Conservation (phyloP, 164 flowering plant genomes). For the Nelumbo lutea region DNA sequence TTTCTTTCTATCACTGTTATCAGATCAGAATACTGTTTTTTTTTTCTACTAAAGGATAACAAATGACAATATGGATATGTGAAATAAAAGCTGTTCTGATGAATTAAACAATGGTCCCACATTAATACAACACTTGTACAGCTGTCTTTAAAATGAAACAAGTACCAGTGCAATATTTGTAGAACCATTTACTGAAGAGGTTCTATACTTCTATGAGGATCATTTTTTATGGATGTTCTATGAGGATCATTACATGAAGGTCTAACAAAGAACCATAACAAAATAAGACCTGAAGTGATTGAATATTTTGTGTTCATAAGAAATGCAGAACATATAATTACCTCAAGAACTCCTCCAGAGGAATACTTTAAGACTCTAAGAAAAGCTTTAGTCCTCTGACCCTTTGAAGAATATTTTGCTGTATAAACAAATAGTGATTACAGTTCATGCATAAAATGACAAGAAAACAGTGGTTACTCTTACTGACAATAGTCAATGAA, state of each 20-base stretch:
- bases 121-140: background rate
- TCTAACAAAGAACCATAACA: background rate
- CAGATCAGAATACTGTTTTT: too few relatives aligned
- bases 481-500: background rate
- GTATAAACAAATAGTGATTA: conserved; percentile 28
- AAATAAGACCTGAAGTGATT: background rate
- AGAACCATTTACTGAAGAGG: too few relatives aligned
- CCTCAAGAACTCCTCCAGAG: conserved; percentile 96
- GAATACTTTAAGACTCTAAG: conserved; percentile 90
- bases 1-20: too few relatives aligned
- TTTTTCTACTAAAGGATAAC: too few relatives aligned
- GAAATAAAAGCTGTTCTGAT: too few relatives aligned
- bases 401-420: conserved; percentile 66
- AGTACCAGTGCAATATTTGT: background rate
- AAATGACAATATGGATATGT: too few relatives aligned
- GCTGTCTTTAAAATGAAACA: background rate
- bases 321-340: conserved; percentile 14
- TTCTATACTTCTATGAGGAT: too few relatives aligned
- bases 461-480: background rate
- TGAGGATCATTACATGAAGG: background rate
- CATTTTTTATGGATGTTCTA: background rate
- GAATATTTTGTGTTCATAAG: background rate
- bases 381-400: conserved; percentile 65
- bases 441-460: background rate
- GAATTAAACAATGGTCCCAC: too few relatives aligned